Percentiles rank a stretch among this genome's conserved stretches.
These are phyloP conservation scores for Sporothrix pallida DNA, from an alignment of 2,329 filamentous ascomycete species.

Conservation along the genomic window DNA sequence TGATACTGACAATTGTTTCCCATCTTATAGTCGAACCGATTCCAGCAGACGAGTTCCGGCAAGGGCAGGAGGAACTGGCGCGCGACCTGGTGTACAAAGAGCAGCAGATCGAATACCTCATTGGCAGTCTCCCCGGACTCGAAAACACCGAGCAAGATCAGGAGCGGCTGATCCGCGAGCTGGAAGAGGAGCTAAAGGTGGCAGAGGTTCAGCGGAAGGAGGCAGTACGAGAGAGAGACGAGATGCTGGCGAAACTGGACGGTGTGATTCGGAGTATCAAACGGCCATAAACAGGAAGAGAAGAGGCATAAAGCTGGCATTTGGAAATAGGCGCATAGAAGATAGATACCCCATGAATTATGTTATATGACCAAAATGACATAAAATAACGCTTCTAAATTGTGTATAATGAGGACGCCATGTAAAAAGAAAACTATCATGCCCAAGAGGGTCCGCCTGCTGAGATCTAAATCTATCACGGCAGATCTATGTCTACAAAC, in stretches of 20 bases:
- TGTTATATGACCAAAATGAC: background rate
- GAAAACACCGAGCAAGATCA: constrained; percentile 81
- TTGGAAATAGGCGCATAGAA: background rate
- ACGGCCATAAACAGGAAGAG: constrained; percentile 46
- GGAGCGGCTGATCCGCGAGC: constrained; percentile 66
- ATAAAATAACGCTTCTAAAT: background rate
- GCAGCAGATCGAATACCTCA: constrained; percentile 80
- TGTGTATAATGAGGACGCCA: background rate
- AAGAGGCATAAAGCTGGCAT: no score
- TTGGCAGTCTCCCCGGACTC: constrained; percentile 75
- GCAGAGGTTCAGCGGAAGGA: constrained; percentile 67
- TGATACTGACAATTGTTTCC: constrained; percentile 26
- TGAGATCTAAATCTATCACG: constrained; percentile 1
- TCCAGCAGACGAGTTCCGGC: constrained; percentile 67
- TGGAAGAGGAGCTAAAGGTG: constrained; percentile 68
- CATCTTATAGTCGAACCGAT: constrained; percentile 61
- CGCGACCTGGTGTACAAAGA: constrained; percentile 79
- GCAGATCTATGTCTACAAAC: background rate
- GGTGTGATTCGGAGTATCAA: constrained; percentile 64
- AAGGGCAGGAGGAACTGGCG: constrained; percentile 73
- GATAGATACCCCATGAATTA: constrained; percentile 33
- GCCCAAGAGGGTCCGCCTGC: background rate
- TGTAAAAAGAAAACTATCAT: background rate
- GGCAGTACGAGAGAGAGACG: constrained; percentile 68
- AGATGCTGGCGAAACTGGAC: constrained; percentile 65